Evolutionary conservation across 805 yeast species (phyloP), one percentile per base, ranked within the genome.

Genomic region (Starmerella tilneyi): DNA sequence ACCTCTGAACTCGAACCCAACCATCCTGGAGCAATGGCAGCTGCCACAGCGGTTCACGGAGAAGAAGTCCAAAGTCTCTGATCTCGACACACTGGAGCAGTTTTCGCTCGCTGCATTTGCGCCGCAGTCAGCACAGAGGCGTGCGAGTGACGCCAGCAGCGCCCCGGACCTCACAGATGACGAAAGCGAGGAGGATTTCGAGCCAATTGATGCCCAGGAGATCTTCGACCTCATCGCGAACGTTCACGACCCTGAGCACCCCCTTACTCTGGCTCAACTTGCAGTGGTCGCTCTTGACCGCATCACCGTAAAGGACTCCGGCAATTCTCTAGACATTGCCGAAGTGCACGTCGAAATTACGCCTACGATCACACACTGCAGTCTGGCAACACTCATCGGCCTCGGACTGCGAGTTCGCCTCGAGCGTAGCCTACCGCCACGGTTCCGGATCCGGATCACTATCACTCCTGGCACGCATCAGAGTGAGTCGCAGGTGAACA

Each of bases 321-420:
- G 75, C 4, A 69, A 72, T 42, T 55, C 59, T 21, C 55, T 68
- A 24, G 72, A 73, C 29, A 76, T 86, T 57, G 81, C 92, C 0
- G 84, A 80, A 50, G 84, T 92, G 0, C 57, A 76, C 19, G 84
- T 92, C 23, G 76, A 74, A 55, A 92, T 92, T 50, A 92, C 99
- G 0, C 99, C 99, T 1, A 92, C 99, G 0, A 89, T 92, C 56
- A 92, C 97, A 4, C 99, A 92, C 59, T 92, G 99, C 62, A 85
- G 96, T 0, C 69, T 92, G 49, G 98, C 98, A 1, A 92, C 98
- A 0, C 72, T 92, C 40, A 92, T 92, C 47, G 99, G 99, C 0
- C 71, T 92, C 31, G 97, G 98, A 0, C 84, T 92, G 44, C 70
- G 96, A 41, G 97, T 92, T 1, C 70, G 99, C 28, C 68, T 92